Evolutionary conservation across 139 green algal genomes (phyloP).

Genomic region (Coccomyxa sp.): DNA sequence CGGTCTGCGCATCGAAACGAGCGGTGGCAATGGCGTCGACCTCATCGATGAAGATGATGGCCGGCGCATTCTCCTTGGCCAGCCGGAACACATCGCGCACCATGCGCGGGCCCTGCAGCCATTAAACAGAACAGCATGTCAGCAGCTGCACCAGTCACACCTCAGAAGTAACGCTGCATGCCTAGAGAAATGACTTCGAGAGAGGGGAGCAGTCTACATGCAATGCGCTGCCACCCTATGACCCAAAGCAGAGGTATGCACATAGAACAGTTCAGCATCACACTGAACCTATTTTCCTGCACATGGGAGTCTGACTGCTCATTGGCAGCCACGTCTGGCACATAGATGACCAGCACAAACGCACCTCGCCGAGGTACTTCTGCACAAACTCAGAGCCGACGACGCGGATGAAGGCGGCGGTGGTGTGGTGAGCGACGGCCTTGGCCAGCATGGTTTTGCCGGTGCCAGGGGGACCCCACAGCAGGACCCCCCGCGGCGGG

Average conservation of each 20-base stretch:
- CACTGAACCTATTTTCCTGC: not conserved
- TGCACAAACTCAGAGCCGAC: slow-evolving; percentile 98
- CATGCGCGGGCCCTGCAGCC: slow-evolving; percentile 85
- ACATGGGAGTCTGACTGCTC: not conserved
- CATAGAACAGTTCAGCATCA: too few species aligned
- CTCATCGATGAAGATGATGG: slow-evolving; percentile 99
- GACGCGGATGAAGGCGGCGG: slow-evolving; percentile 94
- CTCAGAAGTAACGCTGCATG: too few species aligned
- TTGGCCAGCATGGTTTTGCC: slow-evolving; percentile 96
- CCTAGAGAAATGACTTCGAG: too few species aligned
- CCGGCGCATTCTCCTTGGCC: slow-evolving; percentile 95
- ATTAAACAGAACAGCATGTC: not conserved
- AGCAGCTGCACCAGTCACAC: not conserved
- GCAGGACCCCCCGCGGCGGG: slow-evolving; percentile 90
- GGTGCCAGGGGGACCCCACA: slow-evolving; percentile 91
- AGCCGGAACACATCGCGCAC: slow-evolving; percentile 98
- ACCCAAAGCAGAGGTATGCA: too few species aligned
- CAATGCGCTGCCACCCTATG: too few species aligned
- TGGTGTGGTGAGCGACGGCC: slow-evolving; percentile 97
- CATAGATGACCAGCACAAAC: not conserved
- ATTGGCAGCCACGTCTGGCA: not conserved
- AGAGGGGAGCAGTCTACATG: too few species aligned
- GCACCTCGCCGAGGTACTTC: slow-evolving; percentile 96
- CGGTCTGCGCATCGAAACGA: slow-evolving; percentile 96
- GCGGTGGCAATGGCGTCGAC: slow-evolving; percentile 97